Evolutionary conservation across 208 protist species (phyloP), one percentile per base, ranked within the genome.

Genomic region (Phytomonas serpens): DNA sequence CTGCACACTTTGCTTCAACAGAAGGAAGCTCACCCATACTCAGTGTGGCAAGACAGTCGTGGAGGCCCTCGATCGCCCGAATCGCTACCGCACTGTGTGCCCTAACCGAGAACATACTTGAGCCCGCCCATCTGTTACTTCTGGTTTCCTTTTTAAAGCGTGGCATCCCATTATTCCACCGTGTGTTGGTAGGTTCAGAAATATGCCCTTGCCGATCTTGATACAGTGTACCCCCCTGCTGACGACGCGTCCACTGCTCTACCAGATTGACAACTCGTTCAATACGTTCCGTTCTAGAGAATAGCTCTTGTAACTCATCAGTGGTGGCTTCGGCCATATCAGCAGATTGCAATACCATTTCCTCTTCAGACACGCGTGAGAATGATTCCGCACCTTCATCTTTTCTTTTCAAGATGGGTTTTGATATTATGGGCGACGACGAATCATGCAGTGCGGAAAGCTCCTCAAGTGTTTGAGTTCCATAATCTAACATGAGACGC

Each of bases 401-500:
- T 10, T 23, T 19, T 5, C 0, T 57, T 57, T 57, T 23, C 0
- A 0, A 9, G 3, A 27, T 0, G 23, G 16, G 10, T 27, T 29
- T 67, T 29, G 63, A 40, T 10, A 16, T 3, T 9, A 40, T 33
- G 2, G 14, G 36, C 23, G 1, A 33, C 34, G 63, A 67, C 2
- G 63, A 36, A 33, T 40, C 19, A 9, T 57, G 66, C 6, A 47
- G 37, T 33, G 9, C 34, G 37, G 66, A 38, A 14, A 69, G 66
- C 47, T 69, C 66, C 31, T 69, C 32, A 7, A 47, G 34, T 9
- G 37, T 57, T 23, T 36, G 37, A 47, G 13, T 19, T 16, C 34
- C 30, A 30, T 69, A 69, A 51, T 69, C 66, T 30, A 34, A 31
- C 27, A 47, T 31, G 11, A 69, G 66, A 5, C 36, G 66, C 66